Percentiles rank a stretch among this genome's conserved stretches.
phyloP scores from a whole-genome alignment of 345 rosid species.

The Aethionema arabicum region DNA sequence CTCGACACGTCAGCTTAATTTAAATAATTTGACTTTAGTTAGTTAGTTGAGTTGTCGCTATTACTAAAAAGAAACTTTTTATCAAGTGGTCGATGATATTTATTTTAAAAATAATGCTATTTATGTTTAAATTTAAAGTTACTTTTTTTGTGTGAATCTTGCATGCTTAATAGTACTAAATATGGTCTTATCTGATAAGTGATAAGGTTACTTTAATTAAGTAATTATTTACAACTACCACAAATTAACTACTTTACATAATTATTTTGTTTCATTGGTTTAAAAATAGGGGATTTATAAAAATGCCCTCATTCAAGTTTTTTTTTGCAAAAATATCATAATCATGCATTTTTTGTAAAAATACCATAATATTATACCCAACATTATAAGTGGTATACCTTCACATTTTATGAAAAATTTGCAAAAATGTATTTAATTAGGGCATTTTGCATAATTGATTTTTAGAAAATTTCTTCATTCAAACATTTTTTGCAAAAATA shows the following conservation, averaged over 20 bases:
- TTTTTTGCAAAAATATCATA: too few species aligned
- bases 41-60: conserved; percentile 17
- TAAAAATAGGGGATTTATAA: too few species aligned
- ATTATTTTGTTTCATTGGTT: too few species aligned
- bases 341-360: too few species aligned
- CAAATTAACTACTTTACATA: background rate
- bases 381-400: too few species aligned
- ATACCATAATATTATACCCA: too few species aligned
- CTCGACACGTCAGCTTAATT: conserved; percentile 2
- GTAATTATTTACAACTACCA: conserved; percentile 18
- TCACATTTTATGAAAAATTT: too few species aligned
- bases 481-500: too few species aligned
- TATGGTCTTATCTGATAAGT: conserved; percentile 17
- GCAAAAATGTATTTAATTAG: too few species aligned
- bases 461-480: too few species aligned
- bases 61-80: conserved; percentile 11
- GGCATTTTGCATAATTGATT: too few species aligned
- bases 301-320: too few species aligned
- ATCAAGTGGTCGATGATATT: conserved; percentile 6
- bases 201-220: conserved; percentile 26
- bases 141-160: conserved; percentile 13
- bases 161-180: conserved; percentile 15
- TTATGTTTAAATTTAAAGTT: background rate
- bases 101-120: background rate
- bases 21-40: conserved; percentile 19